These are phyloP conservation scores for Fraxinus floribunda DNA, from an alignment of 305 asterid species.

Conservation along the genomic window DNA sequence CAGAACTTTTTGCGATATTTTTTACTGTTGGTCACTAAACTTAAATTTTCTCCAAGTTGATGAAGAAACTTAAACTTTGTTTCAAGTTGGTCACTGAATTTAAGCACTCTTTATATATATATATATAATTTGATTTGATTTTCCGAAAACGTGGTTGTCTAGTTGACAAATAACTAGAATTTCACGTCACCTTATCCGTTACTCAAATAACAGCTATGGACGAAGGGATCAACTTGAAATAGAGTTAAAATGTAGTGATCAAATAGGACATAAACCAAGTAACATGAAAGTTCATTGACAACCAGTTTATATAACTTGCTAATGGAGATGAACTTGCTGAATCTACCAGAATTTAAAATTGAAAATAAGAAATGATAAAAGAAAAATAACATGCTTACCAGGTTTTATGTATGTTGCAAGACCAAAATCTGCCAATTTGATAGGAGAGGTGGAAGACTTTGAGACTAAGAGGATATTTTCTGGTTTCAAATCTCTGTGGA, in stretches of 20 bases:
- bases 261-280: not conserved
- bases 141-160: not conserved
- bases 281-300: not conserved
- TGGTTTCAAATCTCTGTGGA: slow-evolving; percentile 64
- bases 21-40: not conserved
- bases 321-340: not conserved
- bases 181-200: not conserved
- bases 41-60: not conserved
- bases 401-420: slow-evolving; percentile 51
- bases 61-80: not conserved
- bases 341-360: not conserved
- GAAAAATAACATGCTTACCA: slow-evolving; percentile 31
- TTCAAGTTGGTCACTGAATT: not conserved
- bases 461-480: slow-evolving; percentile 54
- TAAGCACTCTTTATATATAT: not conserved
- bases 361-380: not conserved
- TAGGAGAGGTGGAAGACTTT: slow-evolving; percentile 39
- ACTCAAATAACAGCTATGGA: not conserved
- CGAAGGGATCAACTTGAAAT: not conserved
- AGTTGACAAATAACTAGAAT: not conserved
- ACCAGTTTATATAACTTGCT: not conserved
- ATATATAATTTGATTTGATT: not conserved
- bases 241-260: not conserved
- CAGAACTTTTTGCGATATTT: not conserved
- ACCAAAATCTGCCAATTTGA: slow-evolving; percentile 68